Evolutionary conservation across 202 grass and related monocot genomes (phyloP), one percentile per base, ranked within the genome.

Genomic region (Dendrocalamus latiflorus): DNA sequence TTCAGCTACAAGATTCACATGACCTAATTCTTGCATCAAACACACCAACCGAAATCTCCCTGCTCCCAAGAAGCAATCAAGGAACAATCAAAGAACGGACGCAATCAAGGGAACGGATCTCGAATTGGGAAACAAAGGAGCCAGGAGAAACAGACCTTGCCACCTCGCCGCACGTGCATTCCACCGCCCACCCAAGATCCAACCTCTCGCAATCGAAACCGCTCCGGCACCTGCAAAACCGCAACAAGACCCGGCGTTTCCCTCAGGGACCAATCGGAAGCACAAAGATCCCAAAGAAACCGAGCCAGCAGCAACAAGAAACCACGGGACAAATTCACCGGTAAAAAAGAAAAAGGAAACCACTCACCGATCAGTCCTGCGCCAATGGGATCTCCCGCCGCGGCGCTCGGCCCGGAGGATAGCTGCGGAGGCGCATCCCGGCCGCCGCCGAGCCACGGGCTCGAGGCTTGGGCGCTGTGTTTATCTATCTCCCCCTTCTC

Each of bases 21-120:
- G 69, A 11, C 28, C 30, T 5, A 63, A 71, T 70, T 61, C 20
- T 22, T 49, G 30, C 65, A 85, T 42, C 65, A 26, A 79, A 72
- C 21, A 62, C 33, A n/a, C 54, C 54, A 54, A 65, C 51, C 53
- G 28, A n/a, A 85, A 71, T 70, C 65, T 60, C 30, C 75, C 63
- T 69, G 63, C 83, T 77, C 74, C 74, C 83, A 26, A 39, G 55
- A 24, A 55, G 24, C 51, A 70, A 70, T 43, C 38, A 60, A 81
- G 66, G 45, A 28, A 2, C 57, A 28, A 61, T 61, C 58, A 7
- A 61, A 59, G 58, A 81, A n/a, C 51, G 9, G 25, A 18, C 21
- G 36, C 68, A 43, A 74, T 20, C 70, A 39, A 37, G 9, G 56
- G 9, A 50, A 38, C 42, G 42, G 55, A 82, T 82, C 68, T 63